Percentiles rank a stretch among this genome's conserved stretches.
These are phyloP conservation scores for Fabrea salina DNA, from an alignment of 169 alveolate genomes.

Conservation along the genomic window DNA sequence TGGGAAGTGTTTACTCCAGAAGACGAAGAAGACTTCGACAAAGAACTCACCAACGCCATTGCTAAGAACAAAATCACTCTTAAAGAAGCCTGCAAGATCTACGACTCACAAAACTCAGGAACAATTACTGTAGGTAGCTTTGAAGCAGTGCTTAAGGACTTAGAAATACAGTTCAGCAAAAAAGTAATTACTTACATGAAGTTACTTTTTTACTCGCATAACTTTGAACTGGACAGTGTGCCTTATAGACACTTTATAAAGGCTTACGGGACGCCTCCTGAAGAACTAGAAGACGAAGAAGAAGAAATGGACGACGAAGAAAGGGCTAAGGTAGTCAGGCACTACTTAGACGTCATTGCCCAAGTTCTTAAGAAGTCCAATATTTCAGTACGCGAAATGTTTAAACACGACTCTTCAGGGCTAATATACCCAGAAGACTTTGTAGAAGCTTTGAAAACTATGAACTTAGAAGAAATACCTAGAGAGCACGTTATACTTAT, in stretches of 20 bases:
- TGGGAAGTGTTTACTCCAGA: not conserved
- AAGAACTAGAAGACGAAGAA: constrained; percentile 5
- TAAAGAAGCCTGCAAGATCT: constrained; percentile 28
- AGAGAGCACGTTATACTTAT: constrained; percentile 16
- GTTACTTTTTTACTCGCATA: constrained; percentile 28
- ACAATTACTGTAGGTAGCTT: not conserved
- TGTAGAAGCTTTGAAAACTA: not conserved
- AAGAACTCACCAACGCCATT: not conserved
- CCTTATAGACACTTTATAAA: constrained; percentile 29
- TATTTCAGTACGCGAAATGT: not conserved
- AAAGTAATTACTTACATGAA: constrained; percentile 25
- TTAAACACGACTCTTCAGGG: constrained; percentile 10
- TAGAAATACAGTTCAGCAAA: not conserved
- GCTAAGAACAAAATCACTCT: constrained; percentile 22
- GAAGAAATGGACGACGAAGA: constrained; percentile 31
- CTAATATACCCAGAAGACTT: constrained; percentile 15
- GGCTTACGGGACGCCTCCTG: constrained; percentile 23
- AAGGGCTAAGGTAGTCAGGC: constrained; percentile 23
- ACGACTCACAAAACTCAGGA: constrained; percentile 24
- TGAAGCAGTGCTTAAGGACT: not conserved
- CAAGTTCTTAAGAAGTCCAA: not conserved
- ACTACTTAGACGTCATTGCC: constrained; percentile 3
- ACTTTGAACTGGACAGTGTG: constrained; percentile 14
- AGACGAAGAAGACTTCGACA: constrained; percentile 11
- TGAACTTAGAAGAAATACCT: not conserved